These are phyloP conservation scores for Tylopilus plumbeoviolaceoides DNA, from an alignment of 768 basidiomycete genomes.

Conservation along the genomic window DNA sequence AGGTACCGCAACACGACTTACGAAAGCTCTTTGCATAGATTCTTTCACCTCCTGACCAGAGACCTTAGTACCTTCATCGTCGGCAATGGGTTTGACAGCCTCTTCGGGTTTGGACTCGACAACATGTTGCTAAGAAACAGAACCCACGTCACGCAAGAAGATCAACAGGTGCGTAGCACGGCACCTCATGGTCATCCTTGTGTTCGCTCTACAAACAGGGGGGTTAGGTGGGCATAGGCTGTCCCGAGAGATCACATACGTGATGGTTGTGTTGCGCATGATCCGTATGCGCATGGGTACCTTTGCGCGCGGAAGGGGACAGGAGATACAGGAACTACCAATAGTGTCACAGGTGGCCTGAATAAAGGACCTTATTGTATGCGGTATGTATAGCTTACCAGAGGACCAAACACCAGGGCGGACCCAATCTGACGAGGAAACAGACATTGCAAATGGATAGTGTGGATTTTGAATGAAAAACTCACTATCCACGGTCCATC, in stretches of 20 bases:
- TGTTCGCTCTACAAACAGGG: constrained; percentile 12
- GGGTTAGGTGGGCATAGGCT: constrained; percentile 11
- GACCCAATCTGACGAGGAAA: constrained; percentile 25
- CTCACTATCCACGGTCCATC: constrained; percentile 32
- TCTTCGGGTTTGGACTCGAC: constrained; percentile 6
- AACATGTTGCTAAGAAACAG: constrained; percentile 16
- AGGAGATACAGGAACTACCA: constrained; percentile 29
- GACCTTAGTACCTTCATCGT: constrained; percentile 30
- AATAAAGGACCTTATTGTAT: background rate
- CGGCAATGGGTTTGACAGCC: constrained; percentile 15
- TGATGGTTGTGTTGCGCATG: constrained; percentile 18
- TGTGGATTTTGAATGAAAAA: background rate
- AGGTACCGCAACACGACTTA: constrained; percentile 12
- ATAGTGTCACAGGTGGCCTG: background rate
- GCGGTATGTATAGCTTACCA: constrained; percentile 15
- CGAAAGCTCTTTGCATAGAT: constrained; percentile 25
- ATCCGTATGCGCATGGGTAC: constrained; percentile 19
- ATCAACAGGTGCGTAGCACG: background rate
- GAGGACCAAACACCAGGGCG: constrained; percentile 30
- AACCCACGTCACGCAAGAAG: background rate
- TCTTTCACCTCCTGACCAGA: constrained; percentile 30
- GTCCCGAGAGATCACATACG: constrained; percentile 17
- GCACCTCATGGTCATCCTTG: constrained; percentile 15
- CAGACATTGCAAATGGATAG: background rate
- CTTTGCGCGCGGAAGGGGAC: constrained; percentile 28